Percentiles rank a stretch among this genome's conserved stretches.
Conservation (phyloP, 2,329 filamentous ascomycete species). For the Fusarium drepaniforme region DNA sequence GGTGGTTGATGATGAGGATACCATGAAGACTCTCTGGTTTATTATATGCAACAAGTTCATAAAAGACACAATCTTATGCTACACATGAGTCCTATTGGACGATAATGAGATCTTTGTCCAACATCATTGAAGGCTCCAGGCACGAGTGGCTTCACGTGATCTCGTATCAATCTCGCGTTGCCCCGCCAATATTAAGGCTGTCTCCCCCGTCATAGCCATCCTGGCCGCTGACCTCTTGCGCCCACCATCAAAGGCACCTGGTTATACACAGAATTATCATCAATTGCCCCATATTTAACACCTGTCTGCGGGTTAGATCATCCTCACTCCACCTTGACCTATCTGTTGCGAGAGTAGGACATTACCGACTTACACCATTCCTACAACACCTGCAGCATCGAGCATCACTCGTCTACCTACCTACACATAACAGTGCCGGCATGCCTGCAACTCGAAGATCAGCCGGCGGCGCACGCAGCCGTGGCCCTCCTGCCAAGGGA, state of each 20-base stretch:
- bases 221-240: constrained; percentile 24
- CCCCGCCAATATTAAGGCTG: constrained; percentile 60
- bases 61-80: background rate
- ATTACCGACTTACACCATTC: background rate
- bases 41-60: background rate
- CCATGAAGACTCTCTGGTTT: background rate
- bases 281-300: background rate
- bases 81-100: background rate
- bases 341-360: background rate
- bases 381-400: constrained; percentile 1
- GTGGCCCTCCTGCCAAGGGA: constrained; percentile 54
- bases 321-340: background rate
- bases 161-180: constrained; percentile 64
- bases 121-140: background rate
- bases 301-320: background rate
- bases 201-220: constrained; percentile 39
- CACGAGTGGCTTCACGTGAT: constrained; percentile 57
- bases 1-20: constrained; percentile 29
- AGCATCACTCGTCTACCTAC: constrained; percentile 4
- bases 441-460: constrained; percentile 66
- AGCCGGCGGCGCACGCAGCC: constrained; percentile 52
- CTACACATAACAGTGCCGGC: constrained; percentile 28
- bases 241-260: constrained; percentile 5
- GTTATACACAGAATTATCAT: constrained; percentile 17
- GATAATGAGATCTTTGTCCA: background rate